Conservation (phyloP, 2,329 filamentous ascomycete species). For the Claviceps sp. region DNA sequence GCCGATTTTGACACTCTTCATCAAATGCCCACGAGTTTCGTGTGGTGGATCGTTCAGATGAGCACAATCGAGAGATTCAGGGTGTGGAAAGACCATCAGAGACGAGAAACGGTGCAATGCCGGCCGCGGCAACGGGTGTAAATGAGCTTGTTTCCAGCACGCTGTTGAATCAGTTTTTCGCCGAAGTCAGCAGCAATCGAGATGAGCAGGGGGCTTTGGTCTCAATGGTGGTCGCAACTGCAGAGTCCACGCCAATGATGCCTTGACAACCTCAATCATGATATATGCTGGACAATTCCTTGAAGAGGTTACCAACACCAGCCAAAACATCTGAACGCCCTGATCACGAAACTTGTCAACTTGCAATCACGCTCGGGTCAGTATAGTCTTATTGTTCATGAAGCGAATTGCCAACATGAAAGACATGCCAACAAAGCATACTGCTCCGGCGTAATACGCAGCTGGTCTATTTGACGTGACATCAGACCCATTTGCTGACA, state of each 20-base stretch:
- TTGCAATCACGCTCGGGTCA: constrained; percentile 2
- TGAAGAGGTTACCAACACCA: no score
- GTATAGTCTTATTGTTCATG: constrained; percentile 1
- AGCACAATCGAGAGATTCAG: constrained; percentile 17
- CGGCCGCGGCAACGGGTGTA: background rate
- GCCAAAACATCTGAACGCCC: no score
- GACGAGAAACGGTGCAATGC: background rate
- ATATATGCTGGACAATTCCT: no score
- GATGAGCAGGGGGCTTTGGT: constrained; percentile 15
- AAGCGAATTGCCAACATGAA: constrained; percentile 8
- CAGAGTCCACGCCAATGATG: background rate
- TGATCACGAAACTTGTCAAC: background rate
- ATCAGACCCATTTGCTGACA: constrained; percentile 8
- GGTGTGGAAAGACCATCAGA: constrained; percentile 10
- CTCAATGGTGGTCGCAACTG: constrained; percentile 14
- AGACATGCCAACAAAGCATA: constrained; percentile 10
- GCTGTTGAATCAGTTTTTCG: constrained; percentile 12
- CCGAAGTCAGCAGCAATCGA: constrained; percentile 14
- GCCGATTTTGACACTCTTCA: constrained; percentile 18
- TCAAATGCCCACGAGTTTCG: constrained; percentile 19
- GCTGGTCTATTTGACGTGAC: constrained; percentile 13
- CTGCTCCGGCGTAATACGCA: constrained; percentile 15
- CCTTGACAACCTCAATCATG: no score
- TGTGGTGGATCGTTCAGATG: constrained; percentile 17
- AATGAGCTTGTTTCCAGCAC: constrained; percentile 10